Percentiles rank a stretch among this genome's conserved stretches.
Conservation (phyloP, 768 basidiomycete species). For the Russula compacta region DNA sequence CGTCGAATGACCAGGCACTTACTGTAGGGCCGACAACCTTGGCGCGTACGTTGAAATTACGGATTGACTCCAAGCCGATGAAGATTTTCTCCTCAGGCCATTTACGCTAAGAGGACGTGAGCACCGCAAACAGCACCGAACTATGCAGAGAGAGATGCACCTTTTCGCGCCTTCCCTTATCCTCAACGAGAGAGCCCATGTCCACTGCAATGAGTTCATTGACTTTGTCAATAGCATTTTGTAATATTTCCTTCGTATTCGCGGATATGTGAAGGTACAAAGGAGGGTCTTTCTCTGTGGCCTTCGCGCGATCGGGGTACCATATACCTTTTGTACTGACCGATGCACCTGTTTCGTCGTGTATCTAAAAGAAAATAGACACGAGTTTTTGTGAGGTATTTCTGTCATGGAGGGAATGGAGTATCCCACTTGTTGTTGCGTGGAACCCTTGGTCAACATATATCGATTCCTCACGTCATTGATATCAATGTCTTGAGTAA, state of each 20-base stretch:
- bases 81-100: conserved; percentile 97
- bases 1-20: conserved; percentile 23
- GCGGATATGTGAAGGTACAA: conserved; percentile 92
- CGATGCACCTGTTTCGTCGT: conserved; percentile 86
- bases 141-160: conserved; percentile 28
- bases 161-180: conserved; percentile 62
- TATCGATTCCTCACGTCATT: conserved; percentile 95
- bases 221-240: conserved; percentile 59
- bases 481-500: conserved; percentile 88
- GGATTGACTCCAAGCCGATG: conserved; percentile 79
- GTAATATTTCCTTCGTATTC: conserved; percentile 50
- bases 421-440: conserved; percentile 72
- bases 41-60: conserved; percentile 96
- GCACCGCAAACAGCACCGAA: neutral
- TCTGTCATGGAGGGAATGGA: neutral
- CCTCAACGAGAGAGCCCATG: conserved; percentile 73
- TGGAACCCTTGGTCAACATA: conserved; percentile 85
- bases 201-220: conserved; percentile 67
- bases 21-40: conserved; percentile 96
- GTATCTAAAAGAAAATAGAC: conserved; percentile 47
- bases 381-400: neutral
- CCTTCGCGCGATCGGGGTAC: conserved; percentile 90
- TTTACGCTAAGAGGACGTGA: conserved; percentile 53
- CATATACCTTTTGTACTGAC: conserved; percentile 91
- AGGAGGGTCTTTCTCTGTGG: conserved; percentile 87